Conservation (phyloP, 352 stramenopile genomes). For the Halophytophthora batemanensis region DNA sequence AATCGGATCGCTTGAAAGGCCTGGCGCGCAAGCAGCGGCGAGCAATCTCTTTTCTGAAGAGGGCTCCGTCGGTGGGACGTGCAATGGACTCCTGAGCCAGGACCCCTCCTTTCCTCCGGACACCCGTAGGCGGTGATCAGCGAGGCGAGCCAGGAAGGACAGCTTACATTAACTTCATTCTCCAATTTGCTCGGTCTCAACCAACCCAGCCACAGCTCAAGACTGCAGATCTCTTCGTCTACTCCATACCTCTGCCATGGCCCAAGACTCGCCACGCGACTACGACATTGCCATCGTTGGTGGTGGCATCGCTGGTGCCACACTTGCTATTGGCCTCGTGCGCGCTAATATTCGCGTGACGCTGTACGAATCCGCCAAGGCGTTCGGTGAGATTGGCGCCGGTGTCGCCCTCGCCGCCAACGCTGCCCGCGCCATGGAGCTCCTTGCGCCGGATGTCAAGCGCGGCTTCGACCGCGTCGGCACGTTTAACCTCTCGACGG, state of each 20-base stretch:
- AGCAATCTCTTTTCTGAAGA: no score
- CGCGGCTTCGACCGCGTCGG: slow-evolving; percentile 30
- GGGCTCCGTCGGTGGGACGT: no score
- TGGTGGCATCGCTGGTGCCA: slow-evolving; percentile 26
- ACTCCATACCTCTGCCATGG: slow-evolving; percentile 6
- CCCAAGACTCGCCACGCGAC: slow-evolving; percentile 16
- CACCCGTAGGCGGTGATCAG: no score
- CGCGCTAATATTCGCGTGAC: slow-evolving; percentile 26
- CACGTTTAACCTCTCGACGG: slow-evolving; percentile 29
- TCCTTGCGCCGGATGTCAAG: slow-evolving; percentile 25
- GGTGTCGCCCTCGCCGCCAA: slow-evolving; percentile 26
- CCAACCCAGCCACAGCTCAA: slow-evolving; percentile 5
- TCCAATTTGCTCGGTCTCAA: slow-evolving; percentile 12
- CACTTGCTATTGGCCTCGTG: slow-evolving; percentile 22
- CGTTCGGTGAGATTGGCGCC: slow-evolving; percentile 29
- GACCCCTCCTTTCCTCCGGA: no score
- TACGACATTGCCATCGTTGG: slow-evolving; percentile 31
- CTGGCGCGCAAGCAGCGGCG: no score
- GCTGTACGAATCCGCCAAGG: slow-evolving; percentile 29
- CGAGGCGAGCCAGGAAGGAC: no score
- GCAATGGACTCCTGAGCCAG: no score
- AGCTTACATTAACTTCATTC: slow-evolving; percentile 7
- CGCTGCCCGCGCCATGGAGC: slow-evolving; percentile 25
- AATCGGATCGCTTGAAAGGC: no score
- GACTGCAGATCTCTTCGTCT: no score